phyloP scores from a whole-genome alignment of 1,284 basidiomycete genomes.

The Austroboletus niveus region DNA sequence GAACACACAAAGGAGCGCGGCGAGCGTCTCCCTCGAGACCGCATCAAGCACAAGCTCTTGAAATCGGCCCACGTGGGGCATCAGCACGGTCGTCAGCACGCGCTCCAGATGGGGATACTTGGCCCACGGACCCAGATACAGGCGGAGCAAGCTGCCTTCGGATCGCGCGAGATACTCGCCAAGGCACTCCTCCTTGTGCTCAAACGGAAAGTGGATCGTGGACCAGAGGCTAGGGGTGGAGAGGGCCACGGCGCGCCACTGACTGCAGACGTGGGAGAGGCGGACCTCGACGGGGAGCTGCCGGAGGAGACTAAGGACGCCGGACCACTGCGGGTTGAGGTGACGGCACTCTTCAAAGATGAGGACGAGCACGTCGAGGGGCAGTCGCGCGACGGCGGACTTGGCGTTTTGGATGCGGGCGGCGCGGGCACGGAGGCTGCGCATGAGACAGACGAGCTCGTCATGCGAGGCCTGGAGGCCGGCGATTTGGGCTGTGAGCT shows the following conservation, averaged over 20 bases:
- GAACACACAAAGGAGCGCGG: slow-evolving; percentile 21
- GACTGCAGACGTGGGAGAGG: slow-evolving; percentile 32
- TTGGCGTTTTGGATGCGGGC: slow-evolving; percentile 32
- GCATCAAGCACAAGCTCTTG: slow-evolving; percentile 30
- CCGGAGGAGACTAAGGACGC: slow-evolving; percentile 33
- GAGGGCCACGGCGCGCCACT: slow-evolving; percentile 33
- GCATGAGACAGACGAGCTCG: slow-evolving; percentile 26
- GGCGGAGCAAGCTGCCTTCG: slow-evolving; percentile 27
- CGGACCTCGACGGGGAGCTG: slow-evolving; percentile 34
- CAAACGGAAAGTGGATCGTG: slow-evolving; percentile 31
- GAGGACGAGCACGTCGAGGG: slow-evolving; percentile 30
- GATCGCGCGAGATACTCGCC: slow-evolving; percentile 32
- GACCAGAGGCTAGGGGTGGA: slow-evolving; percentile 33
- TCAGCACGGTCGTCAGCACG: slow-evolving; percentile 21
- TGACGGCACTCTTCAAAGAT: slow-evolving; percentile 34
- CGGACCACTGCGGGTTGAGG: slow-evolving; percentile 32
- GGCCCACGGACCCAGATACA: slow-evolving; percentile 35
- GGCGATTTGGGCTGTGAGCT: slow-evolving; percentile 24
- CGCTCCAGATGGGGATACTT: slow-evolving; percentile 32
- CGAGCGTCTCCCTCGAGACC: slow-evolving; percentile 31
- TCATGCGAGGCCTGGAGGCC: slow-evolving; percentile 34
- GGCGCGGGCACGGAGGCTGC: slow-evolving; percentile 28
- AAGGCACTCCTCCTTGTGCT: slow-evolving; percentile 30
- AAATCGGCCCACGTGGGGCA: slow-evolving; percentile 32
- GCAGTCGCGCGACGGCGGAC: slow-evolving; percentile 29